Evolutionary conservation across 305 asterid species (phyloP), one percentile per base, ranked within the genome.

Genomic region (Rubia balearica): DNA sequence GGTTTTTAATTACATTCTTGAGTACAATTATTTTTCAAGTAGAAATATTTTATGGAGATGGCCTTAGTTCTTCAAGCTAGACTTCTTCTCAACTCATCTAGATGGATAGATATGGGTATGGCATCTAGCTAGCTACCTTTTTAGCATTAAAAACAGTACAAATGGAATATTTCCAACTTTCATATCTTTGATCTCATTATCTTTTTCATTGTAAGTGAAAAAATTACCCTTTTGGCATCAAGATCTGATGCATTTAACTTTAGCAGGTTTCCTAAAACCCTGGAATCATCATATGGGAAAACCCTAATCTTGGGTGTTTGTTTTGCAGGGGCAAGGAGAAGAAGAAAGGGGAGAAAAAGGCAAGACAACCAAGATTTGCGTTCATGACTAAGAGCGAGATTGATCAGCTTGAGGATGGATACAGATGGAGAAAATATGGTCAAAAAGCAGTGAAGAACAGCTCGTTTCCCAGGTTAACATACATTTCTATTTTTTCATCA

Each of bases 371-470:
- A 2, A 76, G 95, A 40, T 79, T 86, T 53, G 89, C 96, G n/a
- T 88, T 90, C 86, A 79, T 84, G 88, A 90, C 96, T 2, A 90
- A 88, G 80, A 88, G 88, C 59, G 96, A 88, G 60, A 77, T 83
- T 17, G 95, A 90, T 73, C 85, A 85, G 76, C 88, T 90, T 67
- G 96, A 90, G 73, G 96, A 90, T 84, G 96, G 96, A 64, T 90
- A 88, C 41, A 80, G 90, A 74, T 90, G 96, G 95, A 88, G 96
- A 81, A 90, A 90, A 73, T 90, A 90, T 74, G 95, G 96, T n/a
- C 96, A 90, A 51, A 90, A 90, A 51, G 91, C 95, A 48, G 95
- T 89, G 45, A 87, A 87, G 81, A 87, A 89, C 48, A 88, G 90
- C 77, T 82, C 90, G 49, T 89, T 86, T 51, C 95, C 96, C 61